Conservation (phyloP, 73 alveolate genomes). For the Effrenium voratum region DNA sequence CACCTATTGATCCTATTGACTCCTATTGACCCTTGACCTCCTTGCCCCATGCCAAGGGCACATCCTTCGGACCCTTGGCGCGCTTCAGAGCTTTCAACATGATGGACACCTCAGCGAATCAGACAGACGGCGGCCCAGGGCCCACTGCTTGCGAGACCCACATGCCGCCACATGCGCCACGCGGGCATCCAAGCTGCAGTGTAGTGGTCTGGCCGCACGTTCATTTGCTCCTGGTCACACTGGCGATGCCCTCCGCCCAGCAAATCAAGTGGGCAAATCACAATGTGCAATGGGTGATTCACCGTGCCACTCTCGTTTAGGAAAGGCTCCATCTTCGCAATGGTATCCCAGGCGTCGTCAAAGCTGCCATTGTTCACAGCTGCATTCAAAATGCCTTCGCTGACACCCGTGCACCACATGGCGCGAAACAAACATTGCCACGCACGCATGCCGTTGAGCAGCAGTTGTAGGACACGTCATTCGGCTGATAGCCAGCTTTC, state of each 20-base stretch:
- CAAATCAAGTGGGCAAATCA: too few species aligned
- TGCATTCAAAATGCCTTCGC: constrained; percentile 66
- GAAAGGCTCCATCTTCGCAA: constrained; percentile 65
- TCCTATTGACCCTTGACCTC: too few species aligned
- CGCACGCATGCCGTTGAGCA: not conserved
- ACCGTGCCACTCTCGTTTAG: not conserved
- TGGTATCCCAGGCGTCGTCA: constrained; percentile 90
- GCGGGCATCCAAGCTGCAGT: constrained; percentile 31
- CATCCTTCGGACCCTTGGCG: constrained; percentile 80
- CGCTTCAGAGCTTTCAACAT: constrained; percentile 85
- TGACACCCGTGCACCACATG: not conserved
- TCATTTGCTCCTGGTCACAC: constrained; percentile 42
- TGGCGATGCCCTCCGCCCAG: too few species aligned
- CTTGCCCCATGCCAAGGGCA: not conserved
- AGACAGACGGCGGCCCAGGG: too few species aligned
- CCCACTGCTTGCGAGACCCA: too few species aligned
- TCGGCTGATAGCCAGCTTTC: constrained; percentile 45
- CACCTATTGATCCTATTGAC: too few species aligned
- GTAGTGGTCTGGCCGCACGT: constrained; percentile 83
- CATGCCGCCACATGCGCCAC: too few species aligned
- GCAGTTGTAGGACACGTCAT: constrained; percentile 88
- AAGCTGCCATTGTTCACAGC: constrained; percentile 92
- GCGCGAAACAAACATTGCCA: not conserved
- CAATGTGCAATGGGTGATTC: too few species aligned
- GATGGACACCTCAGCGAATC: constrained; percentile 49